phyloP scores from a whole-genome alignment of 129 eudicot species.

The Flaveria sonorensis region DNA sequence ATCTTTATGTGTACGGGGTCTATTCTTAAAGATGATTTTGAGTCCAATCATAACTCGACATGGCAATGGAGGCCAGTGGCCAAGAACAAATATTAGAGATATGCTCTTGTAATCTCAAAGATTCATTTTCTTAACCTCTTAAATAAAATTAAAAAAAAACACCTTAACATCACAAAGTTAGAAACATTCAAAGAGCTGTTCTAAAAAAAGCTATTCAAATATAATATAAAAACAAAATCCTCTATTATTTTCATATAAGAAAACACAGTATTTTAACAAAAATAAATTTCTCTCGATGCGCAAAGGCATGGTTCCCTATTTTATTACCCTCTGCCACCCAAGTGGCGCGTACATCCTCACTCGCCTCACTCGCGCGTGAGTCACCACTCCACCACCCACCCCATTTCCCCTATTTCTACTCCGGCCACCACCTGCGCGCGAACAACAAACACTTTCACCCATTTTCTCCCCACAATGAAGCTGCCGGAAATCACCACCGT shows the following conservation, averaged over 20 bases:
- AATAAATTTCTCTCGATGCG: background rate
- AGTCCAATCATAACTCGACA: too few species aligned
- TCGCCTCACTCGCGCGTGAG: slow-evolving; percentile 19
- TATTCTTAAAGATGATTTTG: too few species aligned
- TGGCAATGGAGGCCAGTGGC: too few species aligned
- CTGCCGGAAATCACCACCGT: slow-evolving; percentile 27
- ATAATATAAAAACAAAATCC: too few species aligned
- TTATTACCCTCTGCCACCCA: background rate
- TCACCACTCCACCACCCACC: background rate
- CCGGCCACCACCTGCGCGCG: slow-evolving; percentile 1
- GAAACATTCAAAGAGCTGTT: too few species aligned
- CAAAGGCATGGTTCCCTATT: background rate
- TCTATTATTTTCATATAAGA: too few species aligned
- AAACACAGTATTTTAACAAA: background rate
- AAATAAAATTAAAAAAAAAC: too few species aligned
- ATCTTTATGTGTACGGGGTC: too few species aligned
- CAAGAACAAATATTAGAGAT: too few species aligned
- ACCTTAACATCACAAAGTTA: too few species aligned
- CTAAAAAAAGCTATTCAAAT: background rate
- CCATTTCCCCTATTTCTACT: slow-evolving; percentile 5
- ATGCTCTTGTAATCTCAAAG: too few species aligned
- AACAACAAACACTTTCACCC: background rate
- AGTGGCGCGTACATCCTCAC: background rate
- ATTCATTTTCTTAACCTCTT: too few species aligned
- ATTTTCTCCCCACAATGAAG: slow-evolving; percentile 17